phyloP scores from a whole-genome alignment of 1,284 basidiomycete genomes.

The Cryptococcus jaspeensis region DNA sequence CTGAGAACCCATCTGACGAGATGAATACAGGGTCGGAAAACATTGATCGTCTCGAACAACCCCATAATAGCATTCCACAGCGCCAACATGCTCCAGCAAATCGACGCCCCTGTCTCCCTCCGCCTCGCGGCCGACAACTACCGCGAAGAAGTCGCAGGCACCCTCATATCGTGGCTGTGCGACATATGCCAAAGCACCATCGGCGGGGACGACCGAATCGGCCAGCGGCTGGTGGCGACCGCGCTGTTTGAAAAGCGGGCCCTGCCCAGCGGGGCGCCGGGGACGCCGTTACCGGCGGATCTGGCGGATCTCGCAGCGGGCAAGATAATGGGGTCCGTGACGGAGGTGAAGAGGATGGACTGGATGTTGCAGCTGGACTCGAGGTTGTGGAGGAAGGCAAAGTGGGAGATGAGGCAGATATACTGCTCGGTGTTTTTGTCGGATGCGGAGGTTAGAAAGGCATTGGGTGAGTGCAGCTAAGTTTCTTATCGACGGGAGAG shows the following conservation, averaged over 20 bases:
- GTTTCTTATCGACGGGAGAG: background rate
- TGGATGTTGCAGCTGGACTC: conserved; percentile 47
- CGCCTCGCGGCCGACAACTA: conserved; percentile 85
- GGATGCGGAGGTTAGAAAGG: conserved; percentile 32
- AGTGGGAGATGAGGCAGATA: conserved; percentile 45
- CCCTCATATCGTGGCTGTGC: conserved; percentile 80
- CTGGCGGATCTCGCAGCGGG: conserved; percentile 24
- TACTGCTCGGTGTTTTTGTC: conserved; percentile 33
- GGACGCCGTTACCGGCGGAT: conserved; percentile 26
- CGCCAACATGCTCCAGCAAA: conserved; percentile 76
- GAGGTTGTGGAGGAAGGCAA: conserved; percentile 45
- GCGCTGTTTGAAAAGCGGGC: conserved; percentile 59
- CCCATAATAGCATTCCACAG: conserved; percentile 70
- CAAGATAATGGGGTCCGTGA: conserved; percentile 6
- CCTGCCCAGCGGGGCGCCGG: conserved; percentile 13
- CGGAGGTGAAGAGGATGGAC: conserved; percentile 31
- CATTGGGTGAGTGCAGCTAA: conserved; percentile 28
- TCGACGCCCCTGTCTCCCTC: conserved; percentile 89
- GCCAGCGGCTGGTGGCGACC: conserved; percentile 69
- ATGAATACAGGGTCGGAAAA: conserved; percentile 65
- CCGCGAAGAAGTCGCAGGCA: conserved; percentile 78
- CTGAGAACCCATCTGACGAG: background rate
- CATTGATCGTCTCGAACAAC: conserved; percentile 75
- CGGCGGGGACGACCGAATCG: conserved; percentile 60
- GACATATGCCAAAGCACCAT: conserved; percentile 68